phyloP scores from a whole-genome alignment of 306 rosid species.

The Prinsepia uniflora region DNA sequence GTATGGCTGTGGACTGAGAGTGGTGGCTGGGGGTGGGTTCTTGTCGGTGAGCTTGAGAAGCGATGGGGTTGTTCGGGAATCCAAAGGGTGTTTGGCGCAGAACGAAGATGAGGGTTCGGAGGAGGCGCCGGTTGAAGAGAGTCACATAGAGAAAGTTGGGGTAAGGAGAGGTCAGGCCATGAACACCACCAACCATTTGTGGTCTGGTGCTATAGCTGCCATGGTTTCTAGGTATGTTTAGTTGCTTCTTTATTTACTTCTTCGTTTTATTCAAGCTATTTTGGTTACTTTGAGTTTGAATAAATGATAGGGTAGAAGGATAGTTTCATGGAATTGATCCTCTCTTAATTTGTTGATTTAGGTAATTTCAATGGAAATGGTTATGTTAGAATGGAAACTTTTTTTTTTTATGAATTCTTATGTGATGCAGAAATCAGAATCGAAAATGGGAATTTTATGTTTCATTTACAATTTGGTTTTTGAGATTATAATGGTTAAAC shows the following conservation, averaged over 20 bases:
- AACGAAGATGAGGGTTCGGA: constrained; percentile 48
- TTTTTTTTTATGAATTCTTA: neutral
- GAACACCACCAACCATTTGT: constrained; percentile 84
- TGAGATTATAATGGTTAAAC: neutral
- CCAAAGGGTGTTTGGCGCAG: constrained; percentile 40
- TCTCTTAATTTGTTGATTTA: neutral
- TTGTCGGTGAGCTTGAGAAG: constrained; percentile 62
- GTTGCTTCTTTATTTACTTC: neutral
- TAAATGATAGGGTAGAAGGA: neutral
- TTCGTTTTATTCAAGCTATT: neutral
- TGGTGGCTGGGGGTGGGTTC: constrained; percentile 29
- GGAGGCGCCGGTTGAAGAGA: constrained; percentile 34
- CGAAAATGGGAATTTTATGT: constrained; percentile 5
- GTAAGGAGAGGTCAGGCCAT: constrained; percentile 51
- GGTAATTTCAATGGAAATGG: neutral
- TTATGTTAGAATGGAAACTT: neutral
- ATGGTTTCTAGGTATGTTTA: constrained; percentile 85
- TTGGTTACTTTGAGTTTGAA: neutral
- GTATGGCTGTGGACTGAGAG: constrained; percentile 13
- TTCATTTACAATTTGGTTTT: neutral
- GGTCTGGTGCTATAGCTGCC: constrained; percentile 98
- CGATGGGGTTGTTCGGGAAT: constrained; percentile 40
- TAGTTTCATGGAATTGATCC: neutral
- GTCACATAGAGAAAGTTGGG: constrained; percentile 34
- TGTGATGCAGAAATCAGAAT: neutral